Percentiles rank a stretch among this genome's conserved stretches.
Conservation (phyloP, 2,329 filamentous ascomycete genomes). For the Canariomyces notabilis region DNA sequence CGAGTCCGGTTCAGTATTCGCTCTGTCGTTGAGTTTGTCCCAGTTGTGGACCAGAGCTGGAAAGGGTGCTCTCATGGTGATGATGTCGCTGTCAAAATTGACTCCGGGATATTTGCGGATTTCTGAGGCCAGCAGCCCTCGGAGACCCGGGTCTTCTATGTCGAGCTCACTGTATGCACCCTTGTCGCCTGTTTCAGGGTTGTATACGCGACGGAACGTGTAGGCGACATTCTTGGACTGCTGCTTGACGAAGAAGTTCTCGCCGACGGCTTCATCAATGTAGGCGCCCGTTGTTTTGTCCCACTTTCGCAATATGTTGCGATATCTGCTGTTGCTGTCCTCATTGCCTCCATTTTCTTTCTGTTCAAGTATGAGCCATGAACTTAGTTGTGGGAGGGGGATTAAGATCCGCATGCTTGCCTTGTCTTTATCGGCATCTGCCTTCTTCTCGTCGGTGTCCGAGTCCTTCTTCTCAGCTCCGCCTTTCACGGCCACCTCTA, state of each 20-base stretch:
- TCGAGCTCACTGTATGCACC: constrained; percentile 15
- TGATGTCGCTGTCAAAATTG: constrained; percentile 13
- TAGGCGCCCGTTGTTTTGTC: constrained; percentile 9
- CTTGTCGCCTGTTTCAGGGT: constrained; percentile 8
- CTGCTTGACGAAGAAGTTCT: constrained; percentile 7
- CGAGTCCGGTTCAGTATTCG: constrained; percentile 8
- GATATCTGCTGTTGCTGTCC: constrained; percentile 7
- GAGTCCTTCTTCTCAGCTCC: background rate
- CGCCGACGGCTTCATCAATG: constrained; percentile 12
- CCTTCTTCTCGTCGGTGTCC: background rate
- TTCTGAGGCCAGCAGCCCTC: constrained; percentile 9
- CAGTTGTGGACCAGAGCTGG: constrained; percentile 17
- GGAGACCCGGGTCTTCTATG: constrained; percentile 11
- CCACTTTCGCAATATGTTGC: constrained; percentile 14
- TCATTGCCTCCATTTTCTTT: background rate
- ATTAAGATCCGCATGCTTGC: background rate
- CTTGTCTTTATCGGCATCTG: background rate
- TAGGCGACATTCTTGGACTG: constrained; percentile 13
- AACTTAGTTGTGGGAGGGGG: background rate
- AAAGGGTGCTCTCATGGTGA: constrained; percentile 15
- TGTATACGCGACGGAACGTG: constrained; percentile 15
- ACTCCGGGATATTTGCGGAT: constrained; percentile 18
- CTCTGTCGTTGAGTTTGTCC: constrained; percentile 14
- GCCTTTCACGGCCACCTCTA: background rate
- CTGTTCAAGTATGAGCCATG: background rate